Percentiles rank a stretch among this genome's conserved stretches.
phyloP scores from a whole-genome alignment of 2,329 filamentous ascomycete genomes.

The Exophiala aquamarina region DNA sequence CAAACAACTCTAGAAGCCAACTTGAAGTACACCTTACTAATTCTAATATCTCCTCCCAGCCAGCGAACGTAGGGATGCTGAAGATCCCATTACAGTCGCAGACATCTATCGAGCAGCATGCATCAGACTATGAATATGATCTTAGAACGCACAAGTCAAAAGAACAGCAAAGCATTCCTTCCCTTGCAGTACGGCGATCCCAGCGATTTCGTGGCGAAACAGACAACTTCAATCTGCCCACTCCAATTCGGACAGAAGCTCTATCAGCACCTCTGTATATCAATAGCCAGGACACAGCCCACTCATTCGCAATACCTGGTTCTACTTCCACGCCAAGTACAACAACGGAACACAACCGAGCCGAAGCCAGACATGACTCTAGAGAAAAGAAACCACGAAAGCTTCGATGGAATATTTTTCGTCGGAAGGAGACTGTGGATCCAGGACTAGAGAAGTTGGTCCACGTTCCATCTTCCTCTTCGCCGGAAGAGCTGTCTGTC shows the following conservation, averaged over 20 bases:
- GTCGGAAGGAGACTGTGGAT: constrained; percentile 35
- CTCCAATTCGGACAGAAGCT: constrained; percentile 24
- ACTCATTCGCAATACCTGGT: constrained; percentile 18
- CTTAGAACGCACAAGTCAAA: background rate
- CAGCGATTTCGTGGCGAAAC: constrained; percentile 23
- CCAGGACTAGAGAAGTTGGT: constrained; percentile 6
- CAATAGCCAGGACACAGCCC: constrained; percentile 24
- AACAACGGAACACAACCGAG: constrained; percentile 13
- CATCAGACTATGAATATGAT: constrained; percentile 31
- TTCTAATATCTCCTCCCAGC: constrained; percentile 33
- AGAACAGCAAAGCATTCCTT: constrained; percentile 5
- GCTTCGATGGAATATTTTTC: constrained; percentile 60
- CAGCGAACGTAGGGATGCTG: constrained; percentile 22
- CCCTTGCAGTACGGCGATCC: constrained; percentile 25
- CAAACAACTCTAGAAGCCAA: constrained; percentile 38
- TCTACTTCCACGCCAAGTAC: constrained; percentile 20
- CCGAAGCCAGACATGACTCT: constrained; percentile 16
- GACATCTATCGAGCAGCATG: constrained; percentile 31
- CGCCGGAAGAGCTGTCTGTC: constrained; percentile 38
- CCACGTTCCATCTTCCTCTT: constrained; percentile 27
- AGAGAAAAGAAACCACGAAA: constrained; percentile 23
- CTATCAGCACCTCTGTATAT: constrained; percentile 16
- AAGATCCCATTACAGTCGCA: constrained; percentile 25
- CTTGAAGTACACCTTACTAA: constrained; percentile 40
- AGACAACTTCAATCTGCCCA: constrained; percentile 23